These are phyloP conservation scores for Crithidia fasciculata DNA, from an alignment of 208 protist genomes.

Conservation along the genomic window DNA sequence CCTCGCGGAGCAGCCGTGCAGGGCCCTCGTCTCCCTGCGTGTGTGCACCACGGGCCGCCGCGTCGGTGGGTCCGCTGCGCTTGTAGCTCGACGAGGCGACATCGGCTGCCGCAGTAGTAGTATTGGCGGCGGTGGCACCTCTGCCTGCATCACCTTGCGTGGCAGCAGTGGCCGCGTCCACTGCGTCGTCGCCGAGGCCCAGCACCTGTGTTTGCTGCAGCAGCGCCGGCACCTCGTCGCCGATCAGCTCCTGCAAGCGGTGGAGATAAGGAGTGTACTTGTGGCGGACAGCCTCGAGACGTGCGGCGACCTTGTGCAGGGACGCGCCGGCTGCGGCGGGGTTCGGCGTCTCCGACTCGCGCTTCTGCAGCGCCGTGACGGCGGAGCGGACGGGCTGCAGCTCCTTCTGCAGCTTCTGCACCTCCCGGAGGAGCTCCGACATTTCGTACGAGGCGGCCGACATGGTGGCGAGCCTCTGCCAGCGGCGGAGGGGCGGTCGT, in stretches of 20 bases:
- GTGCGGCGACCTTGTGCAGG: slow-evolving; percentile 67
- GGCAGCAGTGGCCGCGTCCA: neutral
- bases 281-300: slow-evolving; percentile 50
- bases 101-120: neutral
- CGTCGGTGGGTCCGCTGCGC: neutral
- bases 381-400: slow-evolving; percentile 79
- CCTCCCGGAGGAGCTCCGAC: slow-evolving; percentile 62
- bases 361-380: slow-evolving; percentile 63
- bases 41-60: no score
- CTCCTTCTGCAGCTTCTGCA: slow-evolving; percentile 84
- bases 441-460: slow-evolving; percentile 51
- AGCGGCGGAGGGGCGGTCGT: no score
- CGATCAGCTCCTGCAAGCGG: slow-evolving; percentile 40
- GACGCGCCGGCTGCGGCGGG: slow-evolving; percentile 70
- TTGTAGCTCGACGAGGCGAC: neutral
- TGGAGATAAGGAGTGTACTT: slow-evolving; percentile 61
- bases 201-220: slow-evolving; percentile 58
- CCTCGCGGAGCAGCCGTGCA: slow-evolving; percentile 36
- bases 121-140: neutral
- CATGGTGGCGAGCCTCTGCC: slow-evolving; percentile 24
- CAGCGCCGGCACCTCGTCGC: slow-evolving; percentile 48
- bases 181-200: slow-evolving; percentile 5
- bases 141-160: neutral
- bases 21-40: slow-evolving; percentile 18
- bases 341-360: slow-evolving; percentile 57